Conservation (phyloP, 2,329 filamentous ascomycete genomes). For the Cadophora gregata region DNA sequence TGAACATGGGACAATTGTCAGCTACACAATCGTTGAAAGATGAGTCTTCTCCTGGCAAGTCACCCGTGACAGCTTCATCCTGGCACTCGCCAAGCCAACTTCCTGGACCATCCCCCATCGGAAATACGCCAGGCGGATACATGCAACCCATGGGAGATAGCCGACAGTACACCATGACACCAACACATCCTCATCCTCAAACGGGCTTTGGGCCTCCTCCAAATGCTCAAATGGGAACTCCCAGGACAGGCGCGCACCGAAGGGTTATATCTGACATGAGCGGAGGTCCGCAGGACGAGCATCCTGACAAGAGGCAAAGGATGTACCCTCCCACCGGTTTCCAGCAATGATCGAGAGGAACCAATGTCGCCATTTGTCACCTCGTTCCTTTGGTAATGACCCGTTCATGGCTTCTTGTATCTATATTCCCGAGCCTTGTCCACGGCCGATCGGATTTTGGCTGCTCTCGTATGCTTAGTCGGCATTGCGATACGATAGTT, state of each 20-base stretch:
- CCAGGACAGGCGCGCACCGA: slow-evolving; percentile 38
- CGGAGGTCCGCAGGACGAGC: slow-evolving; percentile 36
- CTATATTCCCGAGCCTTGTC: slow-evolving; percentile 21
- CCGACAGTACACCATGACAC: slow-evolving; percentile 40
- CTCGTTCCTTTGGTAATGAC: neutral
- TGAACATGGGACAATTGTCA: slow-evolving; percentile 42
- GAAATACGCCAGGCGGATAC: slow-evolving; percentile 33
- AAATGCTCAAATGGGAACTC: slow-evolving; percentile 32
- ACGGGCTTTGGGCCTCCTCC: slow-evolving; percentile 32
- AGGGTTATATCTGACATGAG: slow-evolving; percentile 43
- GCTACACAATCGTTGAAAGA: slow-evolving; percentile 42
- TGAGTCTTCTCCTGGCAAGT: slow-evolving; percentile 44
- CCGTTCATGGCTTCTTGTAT: slow-evolving; percentile 22
- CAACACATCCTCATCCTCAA: slow-evolving; percentile 39
- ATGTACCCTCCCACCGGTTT: slow-evolving; percentile 41
- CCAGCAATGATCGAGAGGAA: slow-evolving; percentile 30
- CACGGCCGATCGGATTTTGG: neutral
- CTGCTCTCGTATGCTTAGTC: slow-evolving; percentile 6
- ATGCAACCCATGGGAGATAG: slow-evolving; percentile 41
- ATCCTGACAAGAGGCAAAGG: slow-evolving; percentile 43
- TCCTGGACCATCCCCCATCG: slow-evolving; percentile 40
- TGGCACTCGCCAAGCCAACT: slow-evolving; percentile 45
- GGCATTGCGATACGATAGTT: slow-evolving; percentile 15
- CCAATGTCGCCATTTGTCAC: neutral
- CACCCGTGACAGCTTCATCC: slow-evolving; percentile 40